A percentile compares a stretch with the other conserved stretches of the same genome.
Conservation (phyloP, 257 asterid genomes). For the Capsicum baccatum region DNA sequence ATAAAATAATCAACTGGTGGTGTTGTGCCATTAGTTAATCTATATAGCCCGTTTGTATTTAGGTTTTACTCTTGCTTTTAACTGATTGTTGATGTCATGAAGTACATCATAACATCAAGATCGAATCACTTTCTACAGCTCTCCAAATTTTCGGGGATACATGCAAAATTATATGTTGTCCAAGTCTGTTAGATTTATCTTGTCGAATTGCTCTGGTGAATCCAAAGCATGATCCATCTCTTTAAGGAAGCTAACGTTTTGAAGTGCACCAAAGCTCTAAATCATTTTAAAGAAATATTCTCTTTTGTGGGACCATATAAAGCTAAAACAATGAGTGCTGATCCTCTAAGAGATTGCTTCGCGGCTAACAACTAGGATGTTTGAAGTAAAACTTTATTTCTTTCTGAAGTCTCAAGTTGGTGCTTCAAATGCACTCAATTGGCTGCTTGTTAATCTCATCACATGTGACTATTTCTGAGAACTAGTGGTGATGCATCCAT, state of each 20-base stretch:
- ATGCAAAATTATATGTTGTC: neutral
- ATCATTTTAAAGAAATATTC: neutral
- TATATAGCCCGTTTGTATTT: neutral
- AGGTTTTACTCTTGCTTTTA: neutral
- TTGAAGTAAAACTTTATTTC: neutral
- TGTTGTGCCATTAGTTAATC: conserved; percentile 6
- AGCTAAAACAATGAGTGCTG: neutral
- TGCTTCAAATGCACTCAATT: neutral
- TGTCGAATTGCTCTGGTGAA: conserved; percentile 1
- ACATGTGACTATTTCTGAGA: neutral
- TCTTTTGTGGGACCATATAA: neutral
- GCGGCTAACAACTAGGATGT: neutral
- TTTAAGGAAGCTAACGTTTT: neutral
- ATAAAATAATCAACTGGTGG: conserved; percentile 12
- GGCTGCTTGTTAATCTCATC: neutral
- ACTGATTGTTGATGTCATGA: neutral
- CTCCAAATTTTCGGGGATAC: neutral
- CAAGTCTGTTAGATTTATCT: neutral
- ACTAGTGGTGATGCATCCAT: neutral
- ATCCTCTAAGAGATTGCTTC: conserved; percentile 8
- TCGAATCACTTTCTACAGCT: neutral
- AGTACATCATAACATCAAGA: neutral
- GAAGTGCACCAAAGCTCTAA: neutral
- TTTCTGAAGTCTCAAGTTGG: neutral
- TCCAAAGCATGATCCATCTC: neutral